These are phyloP conservation scores for Arthroderma sp. DNA, from an alignment of 2,329 filamentous ascomycete species.

Conservation along the genomic window DNA sequence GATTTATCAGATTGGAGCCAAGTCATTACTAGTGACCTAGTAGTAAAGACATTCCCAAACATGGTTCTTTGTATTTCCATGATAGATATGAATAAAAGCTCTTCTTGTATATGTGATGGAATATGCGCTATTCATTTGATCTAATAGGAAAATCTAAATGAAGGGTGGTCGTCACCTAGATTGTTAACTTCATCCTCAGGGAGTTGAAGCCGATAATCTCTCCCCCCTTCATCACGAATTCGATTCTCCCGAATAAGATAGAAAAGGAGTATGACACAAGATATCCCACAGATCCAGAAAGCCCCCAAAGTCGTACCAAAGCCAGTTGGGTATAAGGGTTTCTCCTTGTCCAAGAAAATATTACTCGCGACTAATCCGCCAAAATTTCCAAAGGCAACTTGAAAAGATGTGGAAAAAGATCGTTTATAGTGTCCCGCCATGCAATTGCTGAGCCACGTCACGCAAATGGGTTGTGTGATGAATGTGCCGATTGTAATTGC, in stretches of 20 bases:
- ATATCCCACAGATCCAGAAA: slow-evolving; percentile 26
- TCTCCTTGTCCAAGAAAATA: slow-evolving; percentile 23
- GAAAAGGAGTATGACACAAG: slow-evolving; percentile 22
- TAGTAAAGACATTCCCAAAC: neutral
- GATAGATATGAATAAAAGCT: neutral
- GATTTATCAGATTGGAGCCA: neutral
- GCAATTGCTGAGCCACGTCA: slow-evolving; percentile 48
- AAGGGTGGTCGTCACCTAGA: slow-evolving; percentile 31
- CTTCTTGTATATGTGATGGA: neutral
- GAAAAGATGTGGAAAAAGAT: slow-evolving; percentile 41
- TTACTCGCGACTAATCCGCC: slow-evolving; percentile 28
- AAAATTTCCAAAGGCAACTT: slow-evolving; percentile 31
- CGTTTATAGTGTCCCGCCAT: slow-evolving; percentile 48
- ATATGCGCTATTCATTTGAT: neutral
- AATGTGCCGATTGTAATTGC: slow-evolving; percentile 44
- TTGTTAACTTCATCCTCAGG: slow-evolving; percentile 28
- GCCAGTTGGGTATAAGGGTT: slow-evolving; percentile 21
- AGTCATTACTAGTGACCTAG: neutral
- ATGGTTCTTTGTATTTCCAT: neutral
- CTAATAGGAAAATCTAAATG: slow-evolving; percentile 29
- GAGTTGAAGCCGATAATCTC: slow-evolving; percentile 26
- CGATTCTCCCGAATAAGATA: slow-evolving; percentile 29
- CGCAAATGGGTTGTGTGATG: slow-evolving; percentile 43
- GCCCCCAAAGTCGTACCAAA: slow-evolving; percentile 22
- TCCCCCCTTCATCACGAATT: slow-evolving; percentile 24